A percentile compares a stretch with the other conserved stretches of the same genome.
These are phyloP conservation scores for Boletus tylopilopsis DNA, from an alignment of 768 basidiomycete genomes.

Conservation along the genomic window DNA sequence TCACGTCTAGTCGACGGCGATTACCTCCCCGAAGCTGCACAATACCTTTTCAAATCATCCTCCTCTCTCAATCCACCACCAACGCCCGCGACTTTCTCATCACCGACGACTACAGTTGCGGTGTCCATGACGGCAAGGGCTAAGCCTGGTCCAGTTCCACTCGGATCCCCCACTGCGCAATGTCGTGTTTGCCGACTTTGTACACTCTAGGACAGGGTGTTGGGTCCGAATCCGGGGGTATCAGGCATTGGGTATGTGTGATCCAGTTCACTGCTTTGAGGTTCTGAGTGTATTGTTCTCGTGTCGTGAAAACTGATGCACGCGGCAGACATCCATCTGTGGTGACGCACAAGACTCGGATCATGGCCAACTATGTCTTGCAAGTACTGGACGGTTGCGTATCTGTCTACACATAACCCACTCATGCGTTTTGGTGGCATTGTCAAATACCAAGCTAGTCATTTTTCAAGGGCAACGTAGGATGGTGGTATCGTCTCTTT, in stretches of 20 bases:
- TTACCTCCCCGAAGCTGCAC: slow-evolving; percentile 43
- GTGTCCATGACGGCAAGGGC: slow-evolving; percentile 37
- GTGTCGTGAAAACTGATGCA: background rate
- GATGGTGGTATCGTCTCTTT: too few relatives aligned
- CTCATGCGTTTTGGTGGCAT: too few relatives aligned
- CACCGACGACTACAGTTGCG: slow-evolving; percentile 49
- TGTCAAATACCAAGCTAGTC: too few relatives aligned
- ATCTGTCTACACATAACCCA: too few relatives aligned
- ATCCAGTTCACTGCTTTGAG: slow-evolving; percentile 52
- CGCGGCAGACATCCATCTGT: slow-evolving; percentile 45
- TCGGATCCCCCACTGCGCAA: slow-evolving; percentile 29
- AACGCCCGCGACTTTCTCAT: slow-evolving; percentile 49
- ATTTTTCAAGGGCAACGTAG: too few relatives aligned
- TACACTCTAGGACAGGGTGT: slow-evolving; percentile 47
- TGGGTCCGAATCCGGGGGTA: slow-evolving; percentile 43
- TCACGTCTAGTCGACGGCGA: slow-evolving; percentile 39
- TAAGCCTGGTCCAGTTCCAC: slow-evolving; percentile 38
- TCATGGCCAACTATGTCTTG: slow-evolving; percentile 48
- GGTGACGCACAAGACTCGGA: slow-evolving; percentile 43
- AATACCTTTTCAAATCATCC: slow-evolving; percentile 43
- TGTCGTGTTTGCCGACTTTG: slow-evolving; percentile 46
- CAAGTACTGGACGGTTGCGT: slow-evolving; percentile 38
- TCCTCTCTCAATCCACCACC: slow-evolving; percentile 47
- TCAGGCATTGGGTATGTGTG: slow-evolving; percentile 43
- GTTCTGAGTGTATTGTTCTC: slow-evolving; percentile 31